Conservation (phyloP, 257 asterid species). For the Mentha longifolia region DNA sequence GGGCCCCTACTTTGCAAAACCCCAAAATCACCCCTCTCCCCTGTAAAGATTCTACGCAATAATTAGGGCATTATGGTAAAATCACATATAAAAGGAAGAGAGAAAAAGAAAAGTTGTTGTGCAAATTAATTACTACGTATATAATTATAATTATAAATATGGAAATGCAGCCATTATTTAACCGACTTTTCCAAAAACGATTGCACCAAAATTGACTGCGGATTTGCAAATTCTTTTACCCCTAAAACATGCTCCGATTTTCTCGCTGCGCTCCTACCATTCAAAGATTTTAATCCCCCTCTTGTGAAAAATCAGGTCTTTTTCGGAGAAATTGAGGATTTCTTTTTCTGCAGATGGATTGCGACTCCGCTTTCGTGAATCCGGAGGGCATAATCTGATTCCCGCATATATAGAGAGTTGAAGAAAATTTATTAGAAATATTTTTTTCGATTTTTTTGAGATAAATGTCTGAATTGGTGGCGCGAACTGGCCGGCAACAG, state of each 20-base stretch:
- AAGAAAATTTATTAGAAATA: background rate
- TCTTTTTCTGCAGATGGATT: conserved; percentile 31
- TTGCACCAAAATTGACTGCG: conserved; percentile 44
- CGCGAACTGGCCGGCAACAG: conserved; percentile 90
- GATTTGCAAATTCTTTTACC: conserved; percentile 37
- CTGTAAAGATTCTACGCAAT: background rate
- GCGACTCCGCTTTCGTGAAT: conserved; percentile 29
- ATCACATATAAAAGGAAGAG: background rate
- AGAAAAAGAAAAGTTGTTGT: too few species aligned
- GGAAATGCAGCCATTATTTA: conserved; percentile 10
- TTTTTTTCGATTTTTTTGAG: background rate
- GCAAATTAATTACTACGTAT: too few species aligned
- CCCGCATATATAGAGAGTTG: background rate
- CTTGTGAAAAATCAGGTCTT: conserved; percentile 17
- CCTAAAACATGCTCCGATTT: conserved; percentile 53
- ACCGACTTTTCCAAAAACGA: conserved; percentile 41
- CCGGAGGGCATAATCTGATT: conserved; percentile 34
- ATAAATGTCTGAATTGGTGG: conserved; percentile 94
- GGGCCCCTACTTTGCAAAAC: background rate
- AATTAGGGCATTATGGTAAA: conserved; percentile 13
- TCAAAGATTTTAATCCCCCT: conserved; percentile 27
- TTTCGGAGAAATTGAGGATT: conserved; percentile 33
- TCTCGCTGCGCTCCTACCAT: conserved; percentile 50
- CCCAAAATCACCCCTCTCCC: conserved; percentile 1
- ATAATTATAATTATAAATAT: background rate